Evolutionary conservation across 352 stramenopile genomes (phyloP), one percentile per base, ranked within the genome.

Genomic region (Pythium sukuiense): DNA sequence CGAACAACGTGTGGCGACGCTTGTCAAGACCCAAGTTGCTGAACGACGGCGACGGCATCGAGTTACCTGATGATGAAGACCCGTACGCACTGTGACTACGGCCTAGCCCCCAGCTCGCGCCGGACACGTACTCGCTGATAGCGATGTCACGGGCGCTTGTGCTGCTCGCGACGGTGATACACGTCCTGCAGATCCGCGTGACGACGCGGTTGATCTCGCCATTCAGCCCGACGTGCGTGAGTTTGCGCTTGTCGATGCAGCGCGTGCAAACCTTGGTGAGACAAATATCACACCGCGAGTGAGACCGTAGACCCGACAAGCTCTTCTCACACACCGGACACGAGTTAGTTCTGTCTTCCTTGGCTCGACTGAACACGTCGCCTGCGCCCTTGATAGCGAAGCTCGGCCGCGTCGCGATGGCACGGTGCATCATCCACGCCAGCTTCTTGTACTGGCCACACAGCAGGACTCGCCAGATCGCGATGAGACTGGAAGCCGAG

Each of bases 161-260:
- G 8, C n/a, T 29, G 13, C 26, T 33, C 29, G 43, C 61, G 0
- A 24, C 55, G 2, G 37, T 50, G 9, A 61, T 48, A n/a, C 61
- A 67, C 7, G 33, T 41, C 32, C 54, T 55, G 29, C 61, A 67
- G 7, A 67, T 20, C 3, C 39, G 18, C 14, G 50, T 59, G 6
- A 33, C 14, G 12, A 59, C 49, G 5, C 50, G 41, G 6, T 48
- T 55, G 29, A 67, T 1, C n/a, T 55, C 27, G 3, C 39, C 43
- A 12, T 18, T 50, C 12, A 41, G 46, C 9, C n/a, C 14, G n/a
- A 56, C 50, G 16, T 60, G 52, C n/a, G 61, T 61, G 39, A 67
- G 61, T 41, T 67, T 67, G 2, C 61, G 61, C 41, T 55, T 67
- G 39, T 61, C 61, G 11, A 46, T 45, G 32, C 61, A 67, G 16